Evolutionary conservation across 2,329 filamentous ascomycete species (phyloP).

Genomic region (Talaromyces marneffei): DNA sequence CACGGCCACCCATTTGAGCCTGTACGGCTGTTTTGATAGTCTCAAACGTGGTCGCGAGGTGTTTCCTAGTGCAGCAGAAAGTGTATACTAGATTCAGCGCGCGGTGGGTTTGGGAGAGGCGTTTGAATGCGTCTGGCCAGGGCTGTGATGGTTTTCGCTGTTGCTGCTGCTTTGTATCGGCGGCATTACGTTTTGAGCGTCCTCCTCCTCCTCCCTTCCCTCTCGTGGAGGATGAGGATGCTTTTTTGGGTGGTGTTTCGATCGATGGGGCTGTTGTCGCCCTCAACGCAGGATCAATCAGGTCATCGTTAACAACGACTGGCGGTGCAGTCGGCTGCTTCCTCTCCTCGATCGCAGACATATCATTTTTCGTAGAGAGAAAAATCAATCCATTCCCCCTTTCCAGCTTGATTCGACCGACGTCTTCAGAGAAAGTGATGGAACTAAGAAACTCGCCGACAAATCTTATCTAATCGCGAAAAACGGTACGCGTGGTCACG

Average conservation of each 20-base stretch:
- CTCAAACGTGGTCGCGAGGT: conserved; percentile 85
- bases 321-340: not conserved
- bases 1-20: conserved; percentile 62
- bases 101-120: conserved; percentile 68
- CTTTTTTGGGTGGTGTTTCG: not conserved
- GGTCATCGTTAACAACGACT: not conserved
- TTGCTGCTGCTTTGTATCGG: not conserved
- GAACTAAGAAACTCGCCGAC: not conserved
- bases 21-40: conserved; percentile 82
- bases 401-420: not conserved
- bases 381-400: not conserved
- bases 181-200: not conserved
- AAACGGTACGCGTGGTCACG: conserved; percentile 10
- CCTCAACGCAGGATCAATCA: conserved; percentile 9
- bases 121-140: conserved; percentile 72
- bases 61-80: conserved; percentile 88
- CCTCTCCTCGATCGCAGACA: not conserved
- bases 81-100: conserved; percentile 91
- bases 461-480: conserved; percentile 7
- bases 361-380: not conserved
- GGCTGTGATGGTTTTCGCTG: conserved; percentile 38
- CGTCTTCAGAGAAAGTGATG: not conserved
- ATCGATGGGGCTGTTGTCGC: not conserved
- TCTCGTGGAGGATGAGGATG: not conserved
- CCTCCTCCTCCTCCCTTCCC: not conserved